Base-by-base conservation (phyloP, 495 filamentous ascomycete genomes). In the Articulospora tetracladia region DNA sequence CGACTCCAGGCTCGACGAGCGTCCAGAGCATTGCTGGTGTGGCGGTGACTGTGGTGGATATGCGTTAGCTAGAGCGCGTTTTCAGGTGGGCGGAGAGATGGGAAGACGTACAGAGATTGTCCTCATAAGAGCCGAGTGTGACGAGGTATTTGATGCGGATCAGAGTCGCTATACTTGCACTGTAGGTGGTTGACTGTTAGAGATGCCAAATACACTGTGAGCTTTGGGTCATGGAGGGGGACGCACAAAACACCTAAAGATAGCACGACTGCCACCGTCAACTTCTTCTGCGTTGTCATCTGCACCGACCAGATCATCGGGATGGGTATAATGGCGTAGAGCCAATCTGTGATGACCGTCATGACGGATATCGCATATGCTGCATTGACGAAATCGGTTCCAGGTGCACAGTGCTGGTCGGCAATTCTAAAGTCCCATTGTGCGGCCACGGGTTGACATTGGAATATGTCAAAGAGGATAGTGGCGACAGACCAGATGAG, bases 21-120 rank as follows among this genome's bases (percentile, higher is more conserved):
- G 75, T 75, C 75, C 75, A 77, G 4, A 74, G 67, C 72, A 73
- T 75, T 2, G 71, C 69, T 25, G 74, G 61, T n/a, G 73, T 77
- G 6, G 67, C 70, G 32, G 66, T 63, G 60, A 24, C 20, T 69
- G 69, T 76, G 54, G 51, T 24, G 20, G 39, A n/a, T 59, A 56
- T 54, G 59, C 58, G 57, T 17, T 25, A 27, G 20, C 20, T 25
- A 15, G 36, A 22, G 25, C 36, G 8, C 1, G 28, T 11, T 19
- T 44, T 44, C 3, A 32, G 13, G 30, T 32, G 13, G 4, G 30
- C 30, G 30, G 13, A 15, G 39, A 32, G 17, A 53, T 15, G 3
- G 32, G 39, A 15, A 20, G 8, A 53, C 23, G 27, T 36, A 59
- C 50, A 61, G 26, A 77, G 64, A 19, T 70, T 69, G 52, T 77